phyloP scores from a whole-genome alignment of 225 moss, liverwort and hornwort genomes.

The Straminergon stramineum region DNA sequence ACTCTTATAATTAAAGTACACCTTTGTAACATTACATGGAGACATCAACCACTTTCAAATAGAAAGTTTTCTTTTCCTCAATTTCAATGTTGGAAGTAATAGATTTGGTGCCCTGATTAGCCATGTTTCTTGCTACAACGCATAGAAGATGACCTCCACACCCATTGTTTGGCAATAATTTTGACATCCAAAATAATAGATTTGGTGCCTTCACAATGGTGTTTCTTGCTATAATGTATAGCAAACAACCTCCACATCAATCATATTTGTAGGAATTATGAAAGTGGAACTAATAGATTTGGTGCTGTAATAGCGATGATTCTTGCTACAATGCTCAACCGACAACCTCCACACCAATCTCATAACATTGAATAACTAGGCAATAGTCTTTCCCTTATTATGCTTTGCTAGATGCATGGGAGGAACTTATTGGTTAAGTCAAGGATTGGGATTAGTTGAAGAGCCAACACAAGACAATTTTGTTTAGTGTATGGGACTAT shows the following conservation, averaged over 20 bases:
- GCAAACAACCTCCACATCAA: rapidly evolving
- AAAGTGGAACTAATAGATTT: neutral
- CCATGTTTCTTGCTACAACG: rapidly evolving
- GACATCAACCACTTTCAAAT: too few species aligned
- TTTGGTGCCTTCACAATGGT: rapidly evolving
- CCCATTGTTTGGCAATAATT: neutral
- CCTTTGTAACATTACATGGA: rapidly evolving
- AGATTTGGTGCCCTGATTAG: neutral
- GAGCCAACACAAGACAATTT: neutral
- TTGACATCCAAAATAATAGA: neutral
- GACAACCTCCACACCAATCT: rapidly evolving
- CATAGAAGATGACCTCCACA: rapidly evolving
- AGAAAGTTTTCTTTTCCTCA: neutral
- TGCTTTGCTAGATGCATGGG: rapidly evolving
- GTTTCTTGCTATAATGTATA: neutral
- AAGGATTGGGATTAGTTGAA: too few species aligned
- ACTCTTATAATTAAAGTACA: neutral
- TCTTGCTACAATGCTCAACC: rapidly evolving
- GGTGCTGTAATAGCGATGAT: rapidly evolving
- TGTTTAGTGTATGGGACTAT: rapidly evolving
- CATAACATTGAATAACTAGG: rapidly evolving
- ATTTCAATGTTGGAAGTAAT: neutral
- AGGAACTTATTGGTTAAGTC: too few species aligned
- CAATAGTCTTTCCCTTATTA: neutral
- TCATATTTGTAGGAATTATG: rapidly evolving